A percentile compares a stretch with the other conserved stretches of the same genome.
Evolutionary conservation across 495 filamentous ascomycete genomes (phyloP).

Genomic region (Annulohypoxylon maeteangense): DNA sequence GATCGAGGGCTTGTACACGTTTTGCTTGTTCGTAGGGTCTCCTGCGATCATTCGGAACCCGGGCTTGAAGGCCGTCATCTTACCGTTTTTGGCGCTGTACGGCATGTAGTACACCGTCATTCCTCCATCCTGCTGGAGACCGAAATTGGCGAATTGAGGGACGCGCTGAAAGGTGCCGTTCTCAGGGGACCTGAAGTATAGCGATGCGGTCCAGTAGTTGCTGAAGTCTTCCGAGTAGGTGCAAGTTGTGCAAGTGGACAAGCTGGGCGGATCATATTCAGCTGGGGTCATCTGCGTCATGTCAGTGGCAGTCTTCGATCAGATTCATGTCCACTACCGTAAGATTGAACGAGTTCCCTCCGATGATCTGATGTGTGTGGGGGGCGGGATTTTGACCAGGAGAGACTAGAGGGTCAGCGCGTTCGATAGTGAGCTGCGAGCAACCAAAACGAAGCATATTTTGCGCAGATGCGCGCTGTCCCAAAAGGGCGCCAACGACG

Average conservation of each 20-base stretch:
- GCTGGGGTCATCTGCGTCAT: conserved; percentile 49
- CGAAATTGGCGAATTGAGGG: conserved; percentile 56
- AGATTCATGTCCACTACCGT: conserved; percentile 32
- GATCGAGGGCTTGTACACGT: conserved; percentile 59
- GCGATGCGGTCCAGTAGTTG: conserved; percentile 60
- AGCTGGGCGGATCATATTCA: conserved; percentile 46
- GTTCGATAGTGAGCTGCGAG: conserved; percentile 53
- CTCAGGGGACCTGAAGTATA: conserved; percentile 56
- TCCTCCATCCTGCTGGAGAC: conserved; percentile 55
- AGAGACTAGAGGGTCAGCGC: conserved; percentile 53
- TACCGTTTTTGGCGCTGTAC: conserved; percentile 53
- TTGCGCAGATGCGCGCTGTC: conserved; percentile 46
- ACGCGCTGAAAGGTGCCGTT: conserved; percentile 58
- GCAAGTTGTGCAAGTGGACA: conserved; percentile 54
- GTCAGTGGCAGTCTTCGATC: conserved; percentile 13
- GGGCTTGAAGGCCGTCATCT: conserved; percentile 47
- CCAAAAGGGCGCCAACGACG: conserved; percentile 46
- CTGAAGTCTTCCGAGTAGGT: conserved; percentile 51
- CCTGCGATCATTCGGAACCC: conserved; percentile 82
- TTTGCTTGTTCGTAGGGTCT: conserved; percentile 59
- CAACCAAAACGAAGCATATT: conserved; percentile 55
- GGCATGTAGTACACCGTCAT: conserved; percentile 61
- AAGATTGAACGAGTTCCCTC: conserved; percentile 54
- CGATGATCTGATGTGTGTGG: conserved; percentile 53
- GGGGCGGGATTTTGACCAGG: conserved; percentile 51